Conservation (phyloP, 768 basidiomycete species). For the Filobasidium wieringae region DNA sequence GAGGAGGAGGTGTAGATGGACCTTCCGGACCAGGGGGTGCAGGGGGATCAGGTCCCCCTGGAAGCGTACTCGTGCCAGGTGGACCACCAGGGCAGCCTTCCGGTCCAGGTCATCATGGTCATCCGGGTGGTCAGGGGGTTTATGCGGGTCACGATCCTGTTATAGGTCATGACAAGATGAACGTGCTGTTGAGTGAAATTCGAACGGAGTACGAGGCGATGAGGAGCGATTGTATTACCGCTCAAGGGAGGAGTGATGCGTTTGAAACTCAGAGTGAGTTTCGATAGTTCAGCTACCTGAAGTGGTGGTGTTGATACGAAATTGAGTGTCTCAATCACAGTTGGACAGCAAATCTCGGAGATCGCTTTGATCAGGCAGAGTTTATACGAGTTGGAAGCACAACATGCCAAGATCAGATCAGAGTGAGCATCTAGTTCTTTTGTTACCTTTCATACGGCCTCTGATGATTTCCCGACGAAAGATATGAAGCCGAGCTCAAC, state of each 20-base stretch:
- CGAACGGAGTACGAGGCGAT: constrained; percentile 73
- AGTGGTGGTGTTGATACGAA: background rate
- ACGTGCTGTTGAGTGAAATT: constrained; percentile 69
- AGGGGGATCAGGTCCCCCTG: background rate
- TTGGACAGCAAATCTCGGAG: constrained; percentile 64
- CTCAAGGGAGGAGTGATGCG: constrained; percentile 73
- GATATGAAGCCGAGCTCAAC: constrained; percentile 70
- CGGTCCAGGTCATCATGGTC: background rate
- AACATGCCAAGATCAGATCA: constrained; percentile 72
- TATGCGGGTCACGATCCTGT: background rate
- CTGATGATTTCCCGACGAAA: constrained; percentile 9
- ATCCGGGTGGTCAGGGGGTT: background rate
- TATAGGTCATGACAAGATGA: constrained; percentile 43
- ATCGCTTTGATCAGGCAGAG: constrained; percentile 78
- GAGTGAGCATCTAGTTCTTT: constrained; percentile 39
- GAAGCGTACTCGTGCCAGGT: background rate
- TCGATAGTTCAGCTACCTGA: background rate
- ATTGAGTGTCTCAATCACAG: constrained; percentile 16
- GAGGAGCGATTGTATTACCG: constrained; percentile 52
- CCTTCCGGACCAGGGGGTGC: background rate
- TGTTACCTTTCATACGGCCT: background rate
- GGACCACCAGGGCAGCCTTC: background rate
- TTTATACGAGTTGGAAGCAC: constrained; percentile 80
- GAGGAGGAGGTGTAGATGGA: background rate
- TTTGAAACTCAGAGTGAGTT: constrained; percentile 73